Evolutionary conservation across 148 eudicot species (phyloP), one percentile per base, ranked within the genome.

Genomic region (Limonium bicolor): DNA sequence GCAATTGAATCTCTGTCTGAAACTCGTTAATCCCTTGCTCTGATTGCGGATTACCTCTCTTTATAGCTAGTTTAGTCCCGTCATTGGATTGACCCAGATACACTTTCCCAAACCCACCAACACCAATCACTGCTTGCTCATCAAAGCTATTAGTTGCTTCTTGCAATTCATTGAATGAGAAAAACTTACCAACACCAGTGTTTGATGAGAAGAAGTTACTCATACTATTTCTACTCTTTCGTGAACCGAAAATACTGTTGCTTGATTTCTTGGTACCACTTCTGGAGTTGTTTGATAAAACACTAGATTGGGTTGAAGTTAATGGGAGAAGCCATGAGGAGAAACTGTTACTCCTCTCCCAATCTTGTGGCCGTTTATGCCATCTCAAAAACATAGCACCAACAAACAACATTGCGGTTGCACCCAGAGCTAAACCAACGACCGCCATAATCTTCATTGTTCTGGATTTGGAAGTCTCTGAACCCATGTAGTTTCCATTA

Each of bases 281-380:
- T 49, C 59, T 69, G n/a, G n/a, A n/a, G n/a, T n/a, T n/a, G 56
- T 27, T 61, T 3, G 80, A 73, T 14, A 62, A 20, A 57, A 71
- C 64, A 37, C 65, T 64, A 1, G 57, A 54, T 3, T 63, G 62
- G 36, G 54, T 61, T 7, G 74, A 23, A 32, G 58, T 70, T n/a
- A 78, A 61, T 45, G 86, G 81, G 16, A 65, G 63, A 12, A 78
- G 59, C 86, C 86, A 78, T 4, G 86, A 78, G 0, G 86, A 67
- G 51, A 78, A 74, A 46, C 81, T 76, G 23, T 62, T 51, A 5
- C 39, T 49, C 42, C 65, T 59, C 22, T 68, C 60, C 72, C 77
- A 74, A 36, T 57, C 70, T 21, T 41, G 69, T 37, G 76, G 68
- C 40, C 73, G 52, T 50, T 51, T 70, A 4, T 64, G 71, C 77